phyloP scores from a whole-genome alignment of 495 filamentous ascomycete genomes.

The Penicillium goetzii region DNA sequence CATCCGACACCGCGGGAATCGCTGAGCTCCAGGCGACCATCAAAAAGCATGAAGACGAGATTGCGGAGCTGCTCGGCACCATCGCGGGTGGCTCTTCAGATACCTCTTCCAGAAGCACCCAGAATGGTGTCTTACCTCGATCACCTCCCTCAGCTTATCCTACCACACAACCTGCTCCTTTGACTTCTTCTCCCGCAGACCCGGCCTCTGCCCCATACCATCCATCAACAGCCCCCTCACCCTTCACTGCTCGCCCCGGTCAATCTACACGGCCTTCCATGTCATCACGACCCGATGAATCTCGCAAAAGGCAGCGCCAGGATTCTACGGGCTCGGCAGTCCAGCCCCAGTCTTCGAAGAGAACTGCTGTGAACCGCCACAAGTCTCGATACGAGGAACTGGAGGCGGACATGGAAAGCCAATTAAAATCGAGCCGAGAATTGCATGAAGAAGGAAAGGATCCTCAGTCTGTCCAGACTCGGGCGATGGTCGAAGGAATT shows the following conservation, averaged over 20 bases:
- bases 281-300: slow-evolving; percentile 1
- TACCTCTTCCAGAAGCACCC: neutral
- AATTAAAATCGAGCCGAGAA: slow-evolving; percentile 10
- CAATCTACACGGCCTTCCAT: neutral
- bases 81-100: neutral
- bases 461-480: slow-evolving; percentile 7
- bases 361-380: slow-evolving; percentile 7
- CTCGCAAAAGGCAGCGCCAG: slow-evolving; percentile 30
- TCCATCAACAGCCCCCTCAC: slow-evolving; percentile 29
- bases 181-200: neutral
- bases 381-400: slow-evolving; percentile 17
- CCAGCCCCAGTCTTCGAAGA: slow-evolving; percentile 21
- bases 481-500: slow-evolving; percentile 13
- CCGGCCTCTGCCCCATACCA: slow-evolving; percentile 14
- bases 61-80: slow-evolving; percentile 19
- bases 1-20: slow-evolving; percentile 17
- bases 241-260: slow-evolving; percentile 11
- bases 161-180: neutral
- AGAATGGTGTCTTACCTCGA: neutral
- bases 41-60: slow-evolving; percentile 13
- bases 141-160: neutral
- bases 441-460: slow-evolving; percentile 12
- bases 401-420: slow-evolving; percentile 7
- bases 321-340: slow-evolving; percentile 19
- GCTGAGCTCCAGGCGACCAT: slow-evolving; percentile 17